These are phyloP conservation scores for Beauveria pseudobassiana DNA, from an alignment of 2,329 filamentous ascomycete species.

Conservation along the genomic window DNA sequence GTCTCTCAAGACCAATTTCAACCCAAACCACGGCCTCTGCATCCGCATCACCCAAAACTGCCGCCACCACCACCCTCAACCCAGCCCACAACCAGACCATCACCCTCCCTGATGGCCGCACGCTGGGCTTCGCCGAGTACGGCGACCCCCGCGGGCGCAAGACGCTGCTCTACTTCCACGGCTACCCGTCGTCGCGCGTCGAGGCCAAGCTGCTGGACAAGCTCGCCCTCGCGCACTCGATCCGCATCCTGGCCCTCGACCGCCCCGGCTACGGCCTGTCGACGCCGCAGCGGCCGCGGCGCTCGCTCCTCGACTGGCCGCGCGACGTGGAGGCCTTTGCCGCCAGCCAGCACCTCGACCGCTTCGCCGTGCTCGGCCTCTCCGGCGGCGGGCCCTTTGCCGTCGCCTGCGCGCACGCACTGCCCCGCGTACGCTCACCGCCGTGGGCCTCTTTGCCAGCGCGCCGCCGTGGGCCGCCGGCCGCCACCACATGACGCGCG, in stretches of 20 bases:
- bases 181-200: slow-evolving; percentile 33
- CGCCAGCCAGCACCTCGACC: slow-evolving; percentile 16
- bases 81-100: slow-evolving; percentile 20
- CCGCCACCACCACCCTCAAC: background rate
- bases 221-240: slow-evolving; percentile 18
- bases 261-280: slow-evolving; percentile 36
- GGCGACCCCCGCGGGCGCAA: slow-evolving; percentile 22
- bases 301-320: slow-evolving; percentile 26
- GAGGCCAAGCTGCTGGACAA: slow-evolving; percentile 24
- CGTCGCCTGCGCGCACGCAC: slow-evolving; percentile 25
- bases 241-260: slow-evolving; percentile 32
- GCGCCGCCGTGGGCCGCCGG: slow-evolving; percentile 28
- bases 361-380: slow-evolving; percentile 26
- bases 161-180: slow-evolving; percentile 34
- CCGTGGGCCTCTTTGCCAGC: slow-evolving; percentile 30
- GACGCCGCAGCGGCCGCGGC: slow-evolving; percentile 23
- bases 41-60: background rate
- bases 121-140: slow-evolving; percentile 33
- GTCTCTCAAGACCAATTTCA: background rate
- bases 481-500: slow-evolving; percentile 20
- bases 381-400: slow-evolving; percentile 31
- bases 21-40: background rate
- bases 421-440: slow-evolving; percentile 25
- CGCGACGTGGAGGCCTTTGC: slow-evolving; percentile 26
- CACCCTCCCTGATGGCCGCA: slow-evolving; percentile 31